These are phyloP conservation scores for Graphilbum sp. DNA, from an alignment of 2,329 filamentous ascomycete genomes.

Conservation along the genomic window DNA sequence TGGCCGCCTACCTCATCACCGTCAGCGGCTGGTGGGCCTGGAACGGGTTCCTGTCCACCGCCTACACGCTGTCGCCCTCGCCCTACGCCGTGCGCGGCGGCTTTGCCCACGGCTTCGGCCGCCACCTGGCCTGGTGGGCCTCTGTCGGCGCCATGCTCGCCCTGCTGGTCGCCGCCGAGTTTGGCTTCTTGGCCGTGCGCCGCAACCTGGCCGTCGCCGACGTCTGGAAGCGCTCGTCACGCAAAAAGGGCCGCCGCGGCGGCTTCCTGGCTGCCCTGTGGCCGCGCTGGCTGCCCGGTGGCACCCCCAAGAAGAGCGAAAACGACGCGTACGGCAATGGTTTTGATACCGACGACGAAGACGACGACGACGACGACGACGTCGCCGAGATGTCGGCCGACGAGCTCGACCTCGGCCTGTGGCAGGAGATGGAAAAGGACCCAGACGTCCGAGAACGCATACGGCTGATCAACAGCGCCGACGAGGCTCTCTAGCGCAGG, in stretches of 20 bases:
- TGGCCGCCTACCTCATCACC: slow-evolving; percentile 39
- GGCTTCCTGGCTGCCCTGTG: neutral
- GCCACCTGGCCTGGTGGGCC: slow-evolving; percentile 56
- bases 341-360: slow-evolving; percentile 4
- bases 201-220: slow-evolving; percentile 28
- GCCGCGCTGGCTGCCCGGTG: neutral
- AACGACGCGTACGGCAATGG: neutral
- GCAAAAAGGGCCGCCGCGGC: slow-evolving; percentile 7
- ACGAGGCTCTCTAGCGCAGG: slow-evolving; percentile 4
- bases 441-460: slow-evolving; percentile 25
- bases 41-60: slow-evolving; percentile 52
- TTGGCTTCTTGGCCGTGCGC: slow-evolving; percentile 33
- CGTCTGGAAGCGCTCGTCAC: slow-evolving; percentile 22
- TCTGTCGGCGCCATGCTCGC: slow-evolving; percentile 46
- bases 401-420: slow-evolving; percentile 36
- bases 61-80: slow-evolving; percentile 34
- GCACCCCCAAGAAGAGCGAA: neutral
- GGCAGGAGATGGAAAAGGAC: slow-evolving; percentile 42
- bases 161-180: slow-evolving; percentile 46
- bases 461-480: slow-evolving; percentile 21
- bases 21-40: slow-evolving; percentile 52
- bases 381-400: slow-evolving; percentile 18
- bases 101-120: slow-evolving; percentile 49
- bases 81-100: slow-evolving; percentile 52
- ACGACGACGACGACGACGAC: slow-evolving; percentile 4